Conservation (phyloP, 306 rosid genomes). For the Cicer yamashitae region DNA sequence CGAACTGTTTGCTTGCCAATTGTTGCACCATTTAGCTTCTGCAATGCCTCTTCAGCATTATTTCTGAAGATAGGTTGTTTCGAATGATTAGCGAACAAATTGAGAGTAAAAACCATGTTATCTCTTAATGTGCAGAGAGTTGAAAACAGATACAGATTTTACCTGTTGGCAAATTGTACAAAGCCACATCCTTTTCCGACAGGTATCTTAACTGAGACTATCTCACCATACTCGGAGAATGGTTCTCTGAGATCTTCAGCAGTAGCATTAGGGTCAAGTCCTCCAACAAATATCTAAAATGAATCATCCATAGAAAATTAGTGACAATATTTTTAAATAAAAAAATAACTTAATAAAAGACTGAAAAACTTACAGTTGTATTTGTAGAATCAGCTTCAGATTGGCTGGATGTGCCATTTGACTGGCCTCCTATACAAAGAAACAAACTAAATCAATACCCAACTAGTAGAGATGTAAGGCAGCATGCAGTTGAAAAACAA, state of each 20-base stretch:
- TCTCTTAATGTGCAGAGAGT: slow-evolving; percentile 6
- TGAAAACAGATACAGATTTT: slow-evolving; percentile 12
- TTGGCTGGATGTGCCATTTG: slow-evolving; percentile 76
- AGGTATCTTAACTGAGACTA: slow-evolving; percentile 94
- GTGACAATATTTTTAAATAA: slow-evolving; percentile 11
- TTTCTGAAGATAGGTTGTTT: slow-evolving; percentile 58
- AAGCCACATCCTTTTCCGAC: slow-evolving; percentile 98
- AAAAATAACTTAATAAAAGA: background rate
- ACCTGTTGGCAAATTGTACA: slow-evolving; percentile 97
- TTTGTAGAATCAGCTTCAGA: slow-evolving; percentile 86
- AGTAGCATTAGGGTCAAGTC: slow-evolving; percentile 88
- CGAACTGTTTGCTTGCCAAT: slow-evolving; percentile 96
- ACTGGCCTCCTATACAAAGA: slow-evolving; percentile 68
- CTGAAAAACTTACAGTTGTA: slow-evolving; percentile 76
- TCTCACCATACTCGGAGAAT: slow-evolving; percentile 90
- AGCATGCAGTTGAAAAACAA: slow-evolving; percentile 23
- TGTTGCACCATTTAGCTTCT: slow-evolving; percentile 78
- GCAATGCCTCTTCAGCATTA: slow-evolving; percentile 94
- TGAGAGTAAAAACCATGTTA: slow-evolving; percentile 9
- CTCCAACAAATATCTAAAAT: slow-evolving; percentile 94
- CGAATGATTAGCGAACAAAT: slow-evolving; percentile 23
- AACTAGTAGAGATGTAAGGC: background rate
- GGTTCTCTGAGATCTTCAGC: slow-evolving; percentile 96
- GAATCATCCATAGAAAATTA: slow-evolving; percentile 42
- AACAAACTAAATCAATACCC: slow-evolving; percentile 36